Conservation (phyloP, 2,329 filamentous ascomycete species). For the Fusarium armeniacum region DNA sequence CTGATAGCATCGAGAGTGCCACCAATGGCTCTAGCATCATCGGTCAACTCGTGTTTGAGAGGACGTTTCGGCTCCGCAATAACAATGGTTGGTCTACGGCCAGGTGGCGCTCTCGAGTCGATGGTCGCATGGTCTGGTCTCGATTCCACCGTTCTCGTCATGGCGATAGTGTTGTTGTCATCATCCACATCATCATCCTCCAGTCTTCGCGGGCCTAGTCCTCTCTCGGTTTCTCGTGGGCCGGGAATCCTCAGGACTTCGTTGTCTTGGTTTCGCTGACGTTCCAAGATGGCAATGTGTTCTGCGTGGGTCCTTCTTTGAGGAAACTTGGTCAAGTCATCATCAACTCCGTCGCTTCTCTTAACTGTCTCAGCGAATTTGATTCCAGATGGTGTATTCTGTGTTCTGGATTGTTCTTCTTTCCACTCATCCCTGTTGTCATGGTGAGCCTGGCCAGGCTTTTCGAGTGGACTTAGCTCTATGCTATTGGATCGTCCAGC, state of each 20-base stretch:
- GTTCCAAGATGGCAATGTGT: constrained; percentile 89
- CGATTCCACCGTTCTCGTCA: constrained; percentile 50
- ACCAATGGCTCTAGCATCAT: constrained; percentile 60
- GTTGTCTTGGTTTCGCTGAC: constrained; percentile 82
- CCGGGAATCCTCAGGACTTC: constrained; percentile 89
- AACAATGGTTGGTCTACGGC: constrained; percentile 70
- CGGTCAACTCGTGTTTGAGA: constrained; percentile 55
- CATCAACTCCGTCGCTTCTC: constrained; percentile 68
- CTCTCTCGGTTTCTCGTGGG: constrained; percentile 89
- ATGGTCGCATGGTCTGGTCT: constrained; percentile 40
- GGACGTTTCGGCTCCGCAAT: constrained; percentile 72
- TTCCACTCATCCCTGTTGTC: constrained; percentile 22
- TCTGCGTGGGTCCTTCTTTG: constrained; percentile 72
- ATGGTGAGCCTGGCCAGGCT: constrained; percentile 34
- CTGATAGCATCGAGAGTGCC: constrained; percentile 59
- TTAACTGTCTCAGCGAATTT: constrained; percentile 78
- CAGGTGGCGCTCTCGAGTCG: constrained; percentile 49
- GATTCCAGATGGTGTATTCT: constrained; percentile 60
- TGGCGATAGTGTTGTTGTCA: constrained; percentile 52
- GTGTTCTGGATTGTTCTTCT: constrained; percentile 25
- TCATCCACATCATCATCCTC: constrained; percentile 57
- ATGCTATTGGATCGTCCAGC: constrained; percentile 49
- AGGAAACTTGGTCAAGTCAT: constrained; percentile 62
- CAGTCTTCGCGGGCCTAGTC: constrained; percentile 75
- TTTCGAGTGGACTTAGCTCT: constrained; percentile 44